Conservation (phyloP, 495 filamentous ascomycete genomes). For the Daldinia vernicosa region DNA sequence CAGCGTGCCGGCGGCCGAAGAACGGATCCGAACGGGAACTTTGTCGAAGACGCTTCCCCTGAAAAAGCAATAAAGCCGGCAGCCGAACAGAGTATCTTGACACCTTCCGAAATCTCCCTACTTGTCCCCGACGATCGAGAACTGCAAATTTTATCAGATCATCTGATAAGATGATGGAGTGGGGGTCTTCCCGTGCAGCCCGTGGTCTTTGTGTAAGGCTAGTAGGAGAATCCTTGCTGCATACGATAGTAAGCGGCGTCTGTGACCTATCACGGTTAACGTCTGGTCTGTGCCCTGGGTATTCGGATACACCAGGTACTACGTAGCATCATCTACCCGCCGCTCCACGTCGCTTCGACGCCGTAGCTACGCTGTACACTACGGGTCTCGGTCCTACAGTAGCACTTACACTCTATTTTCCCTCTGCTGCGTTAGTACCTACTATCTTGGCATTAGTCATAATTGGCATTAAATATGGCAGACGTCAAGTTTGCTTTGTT, state of each 20-base stretch:
- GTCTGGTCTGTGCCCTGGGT: not conserved
- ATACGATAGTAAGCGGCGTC: conserved; percentile 9
- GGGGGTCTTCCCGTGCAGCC: conserved; percentile 9
- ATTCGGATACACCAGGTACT: not conserved
- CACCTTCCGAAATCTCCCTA: conserved; percentile 24
- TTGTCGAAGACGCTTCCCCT: conserved; percentile 8
- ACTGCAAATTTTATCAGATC: conserved; percentile 37
- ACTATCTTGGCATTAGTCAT: conserved; percentile 38
- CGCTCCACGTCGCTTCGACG: conserved; percentile 1
- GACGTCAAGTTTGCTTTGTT: not conserved
- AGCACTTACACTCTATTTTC: not conserved
- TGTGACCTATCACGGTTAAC: conserved; percentile 24
- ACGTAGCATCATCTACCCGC: conserved; percentile 20
- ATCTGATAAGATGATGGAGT: conserved; percentile 35
- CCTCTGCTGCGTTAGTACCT: not conserved
- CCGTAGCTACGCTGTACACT: conserved; percentile 8
- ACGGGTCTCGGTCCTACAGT: conserved; percentile 7
- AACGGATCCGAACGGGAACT: conserved; percentile 3
- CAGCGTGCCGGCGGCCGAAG: not conserved
- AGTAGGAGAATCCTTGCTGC: conserved; percentile 11
- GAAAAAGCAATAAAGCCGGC: conserved; percentile 4
- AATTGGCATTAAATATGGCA: not conserved
- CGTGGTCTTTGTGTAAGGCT: conserved; percentile 6
- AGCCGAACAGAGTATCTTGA: not conserved
- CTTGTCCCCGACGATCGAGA: conserved; percentile 16